Evolutionary conservation across 2,329 filamentous ascomycete species (phyloP).

Genomic region (Diplodia scrobiculata): DNA sequence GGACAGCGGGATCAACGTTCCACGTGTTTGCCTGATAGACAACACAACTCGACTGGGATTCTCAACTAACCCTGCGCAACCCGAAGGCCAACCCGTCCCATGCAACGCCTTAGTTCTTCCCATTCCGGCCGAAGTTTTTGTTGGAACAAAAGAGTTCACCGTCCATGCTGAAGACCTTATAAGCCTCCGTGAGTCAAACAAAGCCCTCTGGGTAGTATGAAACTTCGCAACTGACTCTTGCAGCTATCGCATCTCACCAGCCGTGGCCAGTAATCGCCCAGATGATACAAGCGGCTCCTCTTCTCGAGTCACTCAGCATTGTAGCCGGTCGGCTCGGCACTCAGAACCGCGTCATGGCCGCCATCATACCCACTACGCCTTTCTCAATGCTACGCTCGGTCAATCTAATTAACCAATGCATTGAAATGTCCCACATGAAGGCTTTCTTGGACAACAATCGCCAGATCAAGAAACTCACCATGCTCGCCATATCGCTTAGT

Average conservation of each 20-base stretch:
- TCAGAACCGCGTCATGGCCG: too few relatives aligned
- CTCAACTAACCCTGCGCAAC: too few relatives aligned
- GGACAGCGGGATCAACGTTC: neutral
- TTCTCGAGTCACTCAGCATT: neutral
- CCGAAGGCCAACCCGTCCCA: too few relatives aligned
- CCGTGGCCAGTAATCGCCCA: neutral
- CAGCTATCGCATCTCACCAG: neutral
- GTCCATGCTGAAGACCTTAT: neutral
- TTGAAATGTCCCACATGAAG: neutral
- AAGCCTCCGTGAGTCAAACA: neutral
- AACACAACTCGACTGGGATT: too few relatives aligned
- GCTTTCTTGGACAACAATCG: neutral
- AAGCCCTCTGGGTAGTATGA: neutral
- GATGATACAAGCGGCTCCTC: neutral
- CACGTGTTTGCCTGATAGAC: too few relatives aligned
- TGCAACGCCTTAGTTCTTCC: neutral
- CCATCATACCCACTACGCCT: too few relatives aligned
- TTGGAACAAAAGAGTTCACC: neutral
- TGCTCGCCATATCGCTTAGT: rapidly evolving
- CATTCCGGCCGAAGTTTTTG: neutral
- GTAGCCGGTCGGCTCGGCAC: too few relatives aligned
- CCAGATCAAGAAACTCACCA: neutral
- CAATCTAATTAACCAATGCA: neutral
- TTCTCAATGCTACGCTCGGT: neutral
- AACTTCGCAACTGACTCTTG: neutral